Evolutionary conservation across 2,329 filamentous ascomycete genomes (phyloP).

Genomic region (Fusarium newnesense): DNA sequence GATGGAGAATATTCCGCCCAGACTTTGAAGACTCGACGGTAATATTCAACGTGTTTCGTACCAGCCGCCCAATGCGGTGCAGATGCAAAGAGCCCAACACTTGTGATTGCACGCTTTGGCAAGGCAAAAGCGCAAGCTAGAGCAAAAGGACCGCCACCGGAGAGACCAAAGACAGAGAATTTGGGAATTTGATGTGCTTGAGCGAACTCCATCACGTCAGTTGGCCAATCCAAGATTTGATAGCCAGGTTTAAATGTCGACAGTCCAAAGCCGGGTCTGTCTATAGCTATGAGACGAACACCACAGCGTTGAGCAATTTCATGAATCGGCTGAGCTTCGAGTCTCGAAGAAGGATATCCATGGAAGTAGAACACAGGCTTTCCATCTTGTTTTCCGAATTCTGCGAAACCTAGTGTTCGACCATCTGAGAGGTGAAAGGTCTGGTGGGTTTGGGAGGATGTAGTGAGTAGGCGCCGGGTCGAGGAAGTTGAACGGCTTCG

Average conservation of each 20-base stretch:
- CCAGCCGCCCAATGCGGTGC: slow-evolving; percentile 50
- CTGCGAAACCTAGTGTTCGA: slow-evolving; percentile 53
- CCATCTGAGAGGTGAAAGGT: slow-evolving; percentile 52
- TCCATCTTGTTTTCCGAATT: slow-evolving; percentile 49
- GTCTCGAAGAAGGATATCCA: slow-evolving; percentile 54
- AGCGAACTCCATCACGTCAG: slow-evolving; percentile 48
- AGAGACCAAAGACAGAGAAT: slow-evolving; percentile 50
- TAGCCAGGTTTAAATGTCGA: slow-evolving; percentile 50
- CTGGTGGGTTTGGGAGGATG: slow-evolving; percentile 24
- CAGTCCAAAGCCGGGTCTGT: slow-evolving; percentile 56
- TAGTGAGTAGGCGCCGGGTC: not conserved
- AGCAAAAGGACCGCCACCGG: slow-evolving; percentile 52
- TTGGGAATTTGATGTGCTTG: slow-evolving; percentile 33
- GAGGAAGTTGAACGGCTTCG: not conserved
- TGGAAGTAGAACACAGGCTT: slow-evolving; percentile 54
- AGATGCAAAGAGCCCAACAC: slow-evolving; percentile 51
- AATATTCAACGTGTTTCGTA: slow-evolving; percentile 42
- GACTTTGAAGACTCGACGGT: slow-evolving; percentile 30
- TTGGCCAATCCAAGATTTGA: slow-evolving; percentile 48
- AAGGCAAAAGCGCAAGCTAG: slow-evolving; percentile 49
- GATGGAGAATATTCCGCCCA: slow-evolving; percentile 41
- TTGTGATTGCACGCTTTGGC: slow-evolving; percentile 45
- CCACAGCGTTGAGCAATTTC: slow-evolving; percentile 38
- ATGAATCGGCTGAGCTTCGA: slow-evolving; percentile 48
- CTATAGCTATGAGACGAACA: slow-evolving; percentile 51